phyloP scores from a whole-genome alignment of 1,284 basidiomycete genomes.

The Cryptococcus sp. region DNA sequence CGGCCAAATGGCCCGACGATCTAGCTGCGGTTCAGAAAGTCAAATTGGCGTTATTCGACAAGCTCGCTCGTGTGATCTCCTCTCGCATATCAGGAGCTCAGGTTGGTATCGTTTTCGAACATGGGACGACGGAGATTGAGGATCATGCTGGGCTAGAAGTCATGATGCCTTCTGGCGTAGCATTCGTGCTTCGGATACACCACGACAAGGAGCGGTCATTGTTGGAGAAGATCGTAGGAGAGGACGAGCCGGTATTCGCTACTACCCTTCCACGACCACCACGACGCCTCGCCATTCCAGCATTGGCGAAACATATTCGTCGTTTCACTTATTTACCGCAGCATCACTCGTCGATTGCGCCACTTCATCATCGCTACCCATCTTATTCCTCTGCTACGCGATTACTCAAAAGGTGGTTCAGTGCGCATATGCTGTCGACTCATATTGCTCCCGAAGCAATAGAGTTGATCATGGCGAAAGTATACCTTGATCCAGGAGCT shows the following conservation, averaged over 20 bases:
- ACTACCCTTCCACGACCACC: slow-evolving; percentile 48
- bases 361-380: slow-evolving; percentile 75
- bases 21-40: slow-evolving; percentile 89
- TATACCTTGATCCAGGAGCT: slow-evolving; percentile 56
- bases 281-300: slow-evolving; percentile 59
- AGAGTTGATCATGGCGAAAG: slow-evolving; percentile 76
- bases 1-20: slow-evolving; percentile 93
- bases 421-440: slow-evolving; percentile 82
- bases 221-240: slow-evolving; percentile 66
- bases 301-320: slow-evolving; percentile 66
- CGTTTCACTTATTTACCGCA: slow-evolving; percentile 76
- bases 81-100: slow-evolving; percentile 58
- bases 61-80: slow-evolving; percentile 68
- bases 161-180: slow-evolving; percentile 78
- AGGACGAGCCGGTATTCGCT: slow-evolving; percentile 43
- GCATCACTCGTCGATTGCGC: slow-evolving; percentile 82
- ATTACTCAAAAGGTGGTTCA: slow-evolving; percentile 89
- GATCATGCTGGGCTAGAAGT: slow-evolving; percentile 78
- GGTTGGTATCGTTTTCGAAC: slow-evolving; percentile 59
- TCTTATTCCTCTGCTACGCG: slow-evolving; percentile 83
- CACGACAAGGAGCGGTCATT: slow-evolving; percentile 83
- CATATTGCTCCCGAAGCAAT: slow-evolving; percentile 62
- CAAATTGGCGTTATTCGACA: slow-evolving; percentile 90
- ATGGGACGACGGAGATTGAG: slow-evolving; percentile 62
- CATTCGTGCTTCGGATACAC: slow-evolving; percentile 80